phyloP scores from a whole-genome alignment of 1,139 yeast genomes.

The Blastobotrys proliferans region DNA sequence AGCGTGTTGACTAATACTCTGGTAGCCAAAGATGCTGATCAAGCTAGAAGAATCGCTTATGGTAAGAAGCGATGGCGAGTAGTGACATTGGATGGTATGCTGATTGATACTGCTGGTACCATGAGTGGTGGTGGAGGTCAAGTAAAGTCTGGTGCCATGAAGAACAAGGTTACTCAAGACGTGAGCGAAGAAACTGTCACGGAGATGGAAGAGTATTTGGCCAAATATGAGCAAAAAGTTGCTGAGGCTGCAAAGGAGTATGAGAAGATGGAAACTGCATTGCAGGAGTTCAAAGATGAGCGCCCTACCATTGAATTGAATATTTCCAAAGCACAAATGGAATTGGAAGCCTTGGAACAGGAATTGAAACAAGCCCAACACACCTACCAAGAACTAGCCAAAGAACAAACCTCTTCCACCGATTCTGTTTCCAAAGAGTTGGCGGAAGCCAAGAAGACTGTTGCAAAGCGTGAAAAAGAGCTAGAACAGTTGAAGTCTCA shows the following conservation, averaged over 20 bases:
- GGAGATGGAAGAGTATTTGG: slow-evolving; percentile 50
- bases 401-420: slow-evolving; percentile 18
- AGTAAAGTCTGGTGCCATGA: slow-evolving; percentile 64
- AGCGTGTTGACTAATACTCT: slow-evolving; percentile 82
- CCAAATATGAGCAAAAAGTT: slow-evolving; percentile 52
- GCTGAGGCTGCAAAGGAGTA: slow-evolving; percentile 50
- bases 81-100: slow-evolving; percentile 87
- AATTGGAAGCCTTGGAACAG: slow-evolving; percentile 55
- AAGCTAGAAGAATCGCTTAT: slow-evolving; percentile 86
- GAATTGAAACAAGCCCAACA: slow-evolving; percentile 44
- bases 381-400: slow-evolving; percentile 29
- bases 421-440: slow-evolving; percentile 26
- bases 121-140: slow-evolving; percentile 93
- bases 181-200: slow-evolving; percentile 58
- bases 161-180: slow-evolving; percentile 37
- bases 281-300: slow-evolving; percentile 56
- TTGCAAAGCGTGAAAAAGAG: slow-evolving; percentile 39
- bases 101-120: slow-evolving; percentile 94
- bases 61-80: slow-evolving; percentile 79
- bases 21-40: slow-evolving; percentile 72
- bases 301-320: slow-evolving; percentile 68
- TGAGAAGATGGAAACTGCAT: slow-evolving; percentile 55
- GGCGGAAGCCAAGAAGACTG: slow-evolving; percentile 39
- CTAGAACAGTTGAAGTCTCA: slow-evolving; percentile 46
- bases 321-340: slow-evolving; percentile 58